Conservation (phyloP, 495 filamentous ascomycete species). For the Sordaria brevicollis region DNA sequence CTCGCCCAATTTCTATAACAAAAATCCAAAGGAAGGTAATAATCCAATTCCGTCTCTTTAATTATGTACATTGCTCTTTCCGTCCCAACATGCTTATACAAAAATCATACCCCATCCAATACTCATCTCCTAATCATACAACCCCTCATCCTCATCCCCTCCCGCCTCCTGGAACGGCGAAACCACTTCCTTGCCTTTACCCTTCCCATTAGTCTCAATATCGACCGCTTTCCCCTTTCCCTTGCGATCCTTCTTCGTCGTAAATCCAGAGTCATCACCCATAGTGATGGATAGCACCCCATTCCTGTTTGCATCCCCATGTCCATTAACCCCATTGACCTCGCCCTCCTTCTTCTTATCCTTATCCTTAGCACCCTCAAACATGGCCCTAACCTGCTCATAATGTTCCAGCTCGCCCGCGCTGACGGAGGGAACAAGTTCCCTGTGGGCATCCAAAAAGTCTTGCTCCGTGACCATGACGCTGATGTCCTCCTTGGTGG, state of each 20-base stretch:
- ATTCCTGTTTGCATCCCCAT: background rate
- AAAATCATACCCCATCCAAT: background rate
- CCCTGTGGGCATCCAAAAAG: constrained; percentile 66
- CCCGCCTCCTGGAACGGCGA: constrained; percentile 13
- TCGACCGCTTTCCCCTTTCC: constrained; percentile 36
- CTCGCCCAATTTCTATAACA: background rate
- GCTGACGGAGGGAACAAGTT: constrained; percentile 89
- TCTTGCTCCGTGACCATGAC: constrained; percentile 85
- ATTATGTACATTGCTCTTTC: background rate
- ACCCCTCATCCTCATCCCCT: constrained; percentile 20
- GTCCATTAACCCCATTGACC: background rate
- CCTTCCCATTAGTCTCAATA: constrained; percentile 22
- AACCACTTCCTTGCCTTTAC: constrained; percentile 41
- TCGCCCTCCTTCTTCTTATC: background rate
- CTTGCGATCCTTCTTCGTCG: constrained; percentile 31
- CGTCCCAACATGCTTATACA: background rate
- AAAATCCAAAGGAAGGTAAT: background rate
- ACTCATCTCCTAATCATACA: constrained; percentile 18
- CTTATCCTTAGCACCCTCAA: constrained; percentile 45
- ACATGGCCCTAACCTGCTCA: constrained; percentile 66
- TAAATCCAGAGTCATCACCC: constrained; percentile 6
- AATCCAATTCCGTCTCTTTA: background rate
- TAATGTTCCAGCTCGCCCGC: constrained; percentile 90
- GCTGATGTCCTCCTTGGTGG: constrained; percentile 67
- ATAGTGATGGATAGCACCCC: background rate